Base-by-base conservation (phyloP, 306 rosid genomes). In the Quercus ilex region DNA sequence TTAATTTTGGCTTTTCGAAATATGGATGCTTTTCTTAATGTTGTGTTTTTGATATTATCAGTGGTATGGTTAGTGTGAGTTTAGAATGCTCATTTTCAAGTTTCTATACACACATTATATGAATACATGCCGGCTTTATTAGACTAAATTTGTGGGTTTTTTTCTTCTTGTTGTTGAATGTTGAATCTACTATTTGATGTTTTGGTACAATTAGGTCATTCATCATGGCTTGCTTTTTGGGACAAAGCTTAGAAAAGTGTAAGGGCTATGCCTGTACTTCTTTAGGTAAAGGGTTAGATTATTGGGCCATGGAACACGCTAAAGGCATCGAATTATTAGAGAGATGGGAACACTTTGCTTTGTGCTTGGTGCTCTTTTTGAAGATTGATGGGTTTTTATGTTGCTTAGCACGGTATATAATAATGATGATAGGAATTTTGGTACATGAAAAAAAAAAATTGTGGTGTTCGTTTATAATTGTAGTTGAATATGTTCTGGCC, bases 61-160 rank as follows among this genome's bases (percentile, higher is more conserved):
- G 72, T 49, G 20, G 72, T 68, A 68, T 46, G 41, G 72, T 23
- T 19, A 7, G 15, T 38, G 69, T 11, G 20, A 68, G 72, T 68
- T 23, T 23, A 33, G 49, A 68, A 35, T 33, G 25, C 72, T 68
- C 9, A 35, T 14, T 60, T 68, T 68, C 19, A 38, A 68, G 72
- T 68, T 68, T 68, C 25, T 68, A 68, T 35, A 68, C 72, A 59
- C 65, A 68, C 72, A 68, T 33, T 68, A 68, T 68, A 33, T 68
- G 25, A 68, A 68, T 68, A 67, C 53, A 30, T 20, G 72, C 72
- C 38, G 72, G 18, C n/a, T 67, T 33, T 67, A 4, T 41, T 41
- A 41, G 51, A 13, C 10, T 67, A 43, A 21, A 58, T 20, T 58
- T 23, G 5, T 1, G 33, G 6, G 15, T 33, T 3, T 13, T 35